Evolutionary conservation across 768 basidiomycete genomes (phyloP), one percentile per base, ranked within the genome.

Genomic region (Tephrocybe sp.): DNA sequence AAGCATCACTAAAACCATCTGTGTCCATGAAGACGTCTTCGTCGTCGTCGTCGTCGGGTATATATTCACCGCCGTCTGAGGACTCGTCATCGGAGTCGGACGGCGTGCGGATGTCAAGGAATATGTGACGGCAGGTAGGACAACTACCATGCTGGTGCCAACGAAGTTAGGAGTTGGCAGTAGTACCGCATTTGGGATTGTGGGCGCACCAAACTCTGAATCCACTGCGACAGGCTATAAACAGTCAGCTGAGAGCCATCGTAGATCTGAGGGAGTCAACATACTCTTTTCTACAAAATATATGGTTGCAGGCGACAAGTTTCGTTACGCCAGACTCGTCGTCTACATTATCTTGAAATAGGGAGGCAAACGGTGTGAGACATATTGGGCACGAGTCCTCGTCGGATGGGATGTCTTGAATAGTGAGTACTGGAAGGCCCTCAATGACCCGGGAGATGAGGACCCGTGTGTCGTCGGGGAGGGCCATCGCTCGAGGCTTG

Each of bases 361-460:
- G 65, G 1, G 67, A 46, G 12, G 69, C 65, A 50, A 87, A 85
- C 1, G 80, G 61, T 16, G 74, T 64, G 36, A 84, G 72, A 63
- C 86, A 89, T 54, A 89, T 86, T 1, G 84, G 80, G 59, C 87
- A 89, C 19, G 71, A 68, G 46, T 86, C 84, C 21, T 80, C 74
- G 21, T 69, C 56, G 40, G 73, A 70, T 21, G 81, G 62, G 3
- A 68, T 63, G 24, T 71, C 63, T 45, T 68, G 59, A 15, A 42
- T 31, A 3, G 60, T 48, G 16, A 84, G 65, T 2, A 65, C 56
- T 2, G 82, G 80, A 13, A 85, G 69, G 22, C 63, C 54, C n/a
- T 68, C 61, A 28, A 83, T 67, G 30, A 73, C 65, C 11, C 60
- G 60, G 16, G 65, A 58, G 38, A 80, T 75, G 28, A 64, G 61